phyloP scores from a whole-genome alignment of 1,284 basidiomycete species.

The Marasmius sp. region DNA sequence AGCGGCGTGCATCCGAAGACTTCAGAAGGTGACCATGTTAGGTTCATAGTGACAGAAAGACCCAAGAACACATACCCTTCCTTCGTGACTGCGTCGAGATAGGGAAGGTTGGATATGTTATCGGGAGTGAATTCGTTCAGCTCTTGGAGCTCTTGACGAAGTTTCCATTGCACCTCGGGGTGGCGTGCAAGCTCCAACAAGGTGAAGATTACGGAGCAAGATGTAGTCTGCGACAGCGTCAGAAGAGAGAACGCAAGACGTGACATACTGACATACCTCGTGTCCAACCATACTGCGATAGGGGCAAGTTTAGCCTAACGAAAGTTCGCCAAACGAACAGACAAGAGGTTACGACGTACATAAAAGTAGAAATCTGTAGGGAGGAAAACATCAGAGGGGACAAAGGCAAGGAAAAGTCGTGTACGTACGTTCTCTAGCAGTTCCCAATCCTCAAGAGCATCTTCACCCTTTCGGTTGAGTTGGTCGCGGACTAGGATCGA shows the following conservation, averaged over 20 bases:
- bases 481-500: constrained; percentile 22
- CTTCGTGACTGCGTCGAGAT: constrained; percentile 25
- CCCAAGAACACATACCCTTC: constrained; percentile 20
- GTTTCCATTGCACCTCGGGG: constrained; percentile 21
- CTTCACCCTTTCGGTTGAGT: constrained; percentile 4
- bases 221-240: constrained; percentile 29
- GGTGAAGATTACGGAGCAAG: constrained; percentile 34
- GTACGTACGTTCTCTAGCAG: constrained; percentile 28
- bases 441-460: constrained; percentile 19
- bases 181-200: constrained; percentile 35
- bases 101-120: constrained; percentile 21
- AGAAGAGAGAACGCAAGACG: not conserved
- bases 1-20: constrained; percentile 40
- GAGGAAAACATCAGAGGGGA: not conserved
- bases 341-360: constrained; percentile 15
- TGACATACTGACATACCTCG: constrained; percentile 8
- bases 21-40: constrained; percentile 2
- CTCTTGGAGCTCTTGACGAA: constrained; percentile 23
- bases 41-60: not conserved
- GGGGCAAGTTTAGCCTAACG: not conserved
- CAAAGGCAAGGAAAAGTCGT: not conserved
- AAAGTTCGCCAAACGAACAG: not conserved
- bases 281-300: constrained; percentile 30
- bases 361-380: constrained; percentile 25
- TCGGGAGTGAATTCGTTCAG: constrained; percentile 21